These are phyloP conservation scores for Kockiozyma suomiensis DNA, from an alignment of 805 yeast species.

Conservation along the genomic window DNA sequence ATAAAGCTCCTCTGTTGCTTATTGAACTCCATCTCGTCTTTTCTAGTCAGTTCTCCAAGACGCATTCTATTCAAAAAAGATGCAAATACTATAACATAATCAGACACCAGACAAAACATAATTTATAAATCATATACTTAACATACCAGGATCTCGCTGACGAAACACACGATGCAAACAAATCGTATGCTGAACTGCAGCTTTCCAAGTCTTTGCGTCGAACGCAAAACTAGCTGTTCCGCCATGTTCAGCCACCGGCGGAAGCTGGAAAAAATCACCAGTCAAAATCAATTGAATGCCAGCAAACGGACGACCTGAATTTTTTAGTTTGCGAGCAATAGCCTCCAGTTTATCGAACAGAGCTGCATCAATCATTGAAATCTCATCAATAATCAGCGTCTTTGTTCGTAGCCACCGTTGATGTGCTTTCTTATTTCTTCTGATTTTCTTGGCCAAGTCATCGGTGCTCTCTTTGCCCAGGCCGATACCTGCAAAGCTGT, in stretches of 20 bases:
- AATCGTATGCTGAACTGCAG: conserved; percentile 64
- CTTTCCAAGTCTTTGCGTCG: conserved; percentile 70
- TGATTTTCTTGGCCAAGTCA: conserved; percentile 53
- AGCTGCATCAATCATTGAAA: conserved; percentile 88
- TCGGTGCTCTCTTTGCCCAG: conserved; percentile 60
- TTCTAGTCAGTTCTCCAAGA: conserved; percentile 61
- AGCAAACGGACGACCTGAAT: conserved; percentile 74
- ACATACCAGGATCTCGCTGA: conserved; percentile 63
- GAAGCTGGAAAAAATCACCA: conserved; percentile 96
- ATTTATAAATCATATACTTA: not conserved
- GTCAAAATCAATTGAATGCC: conserved; percentile 87
- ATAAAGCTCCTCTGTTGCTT: conserved; percentile 48
- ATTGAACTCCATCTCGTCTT: conserved; percentile 22
- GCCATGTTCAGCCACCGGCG: conserved; percentile 68
- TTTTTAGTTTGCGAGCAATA: conserved; percentile 62
- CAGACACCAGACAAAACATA: not conserved
- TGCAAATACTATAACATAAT: conserved; percentile 53
- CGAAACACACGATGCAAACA: conserved; percentile 80
- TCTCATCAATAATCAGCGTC: conserved; percentile 85
- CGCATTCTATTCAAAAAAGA: conserved; percentile 80
- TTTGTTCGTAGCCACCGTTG: conserved; percentile 67
- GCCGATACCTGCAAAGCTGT: conserved; percentile 84
- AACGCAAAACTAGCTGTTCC: conserved; percentile 63
- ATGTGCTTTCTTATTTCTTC: conserved; percentile 48
- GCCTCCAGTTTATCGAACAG: conserved; percentile 73